Evolutionary conservation across 495 filamentous ascomycete species (phyloP).

Genomic region (Parathielavia appendiculata): DNA sequence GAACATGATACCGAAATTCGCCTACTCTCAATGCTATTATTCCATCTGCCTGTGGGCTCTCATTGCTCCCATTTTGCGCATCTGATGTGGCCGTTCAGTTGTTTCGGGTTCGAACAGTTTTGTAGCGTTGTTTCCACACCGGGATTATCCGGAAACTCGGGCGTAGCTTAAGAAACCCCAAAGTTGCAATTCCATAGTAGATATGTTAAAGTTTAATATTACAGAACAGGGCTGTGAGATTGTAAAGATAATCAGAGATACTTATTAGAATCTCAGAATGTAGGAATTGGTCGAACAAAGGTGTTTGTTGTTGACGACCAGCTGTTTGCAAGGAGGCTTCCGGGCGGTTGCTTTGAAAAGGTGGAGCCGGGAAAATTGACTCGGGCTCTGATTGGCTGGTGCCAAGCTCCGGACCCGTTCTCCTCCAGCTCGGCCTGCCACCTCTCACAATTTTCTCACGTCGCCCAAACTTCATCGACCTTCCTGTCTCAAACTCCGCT

Average conservation of each 20-base stretch:
- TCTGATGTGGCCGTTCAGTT: no score
- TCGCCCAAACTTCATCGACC: conserved; percentile 32
- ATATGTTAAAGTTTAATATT: no score
- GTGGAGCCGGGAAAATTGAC: conserved; percentile 21
- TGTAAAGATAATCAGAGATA: neutral
- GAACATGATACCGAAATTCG: no score
- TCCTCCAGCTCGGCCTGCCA: conserved; percentile 30
- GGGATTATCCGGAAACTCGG: no score
- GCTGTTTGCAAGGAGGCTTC: conserved; percentile 2
- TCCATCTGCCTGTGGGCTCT: no score
- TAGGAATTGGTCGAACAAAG: neutral
- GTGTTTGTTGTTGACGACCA: neutral
- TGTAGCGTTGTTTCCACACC: no score
- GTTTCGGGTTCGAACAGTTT: no score
- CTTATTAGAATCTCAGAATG: neutral
- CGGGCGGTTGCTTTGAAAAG: conserved; percentile 10
- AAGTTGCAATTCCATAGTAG: no score
- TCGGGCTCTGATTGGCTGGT: conserved; percentile 11
- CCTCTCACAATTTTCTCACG: conserved; percentile 36
- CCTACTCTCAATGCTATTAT: no score
- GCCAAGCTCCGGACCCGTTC: conserved; percentile 19
- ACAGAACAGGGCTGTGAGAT: neutral
- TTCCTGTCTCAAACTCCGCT: conserved; percentile 42
- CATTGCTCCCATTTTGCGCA: no score
- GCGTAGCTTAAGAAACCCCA: no score